Evolutionary conservation across 306 rosid genomes (phyloP), one percentile per base, ranked within the genome.

Genomic region (Vachellia pachyceras): DNA sequence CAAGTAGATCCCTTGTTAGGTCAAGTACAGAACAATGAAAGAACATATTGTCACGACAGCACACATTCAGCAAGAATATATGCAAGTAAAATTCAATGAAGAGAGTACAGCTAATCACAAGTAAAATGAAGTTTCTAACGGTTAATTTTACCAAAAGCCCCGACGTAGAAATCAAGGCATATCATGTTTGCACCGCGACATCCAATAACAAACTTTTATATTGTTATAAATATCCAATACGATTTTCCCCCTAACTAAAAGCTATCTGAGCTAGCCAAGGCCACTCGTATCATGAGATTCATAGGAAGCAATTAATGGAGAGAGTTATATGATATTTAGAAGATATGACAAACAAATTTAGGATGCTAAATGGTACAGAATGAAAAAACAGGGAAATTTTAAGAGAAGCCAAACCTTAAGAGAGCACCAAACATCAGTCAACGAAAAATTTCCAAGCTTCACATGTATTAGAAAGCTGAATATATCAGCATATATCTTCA

Each of bases 401-500:
- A n/a, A 76, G 42, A 80, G 81, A 74, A 80, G 86, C 18, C 89
- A 52, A 81, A 95, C 99, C 97, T 95, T 95, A 86, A 95, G 82
- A 50, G 89, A 88, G 91, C 92, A 39, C 99, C 99, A 95, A 63
- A 90, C 89, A 77, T 93, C 83, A 69, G 94, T 90, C 90, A 95
- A 87, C 17, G 98, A 89, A 73, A 89, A 90, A 64, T 87, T 79
- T 39, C 96, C 93, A 84, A 95, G 94, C 92, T 93, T 95, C 92
- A 91, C 93, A 90, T 93, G 94, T 82, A 95, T 88, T 86, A 93
- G 86, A 88, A 95, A 95, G 90, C 91, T 93, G 89, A 95, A 95
- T 83, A 95, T 93, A 58, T 93, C 96, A 60, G 99, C 87, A 84
- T 95, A 93, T 82, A 90, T 85, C 85, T 88, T 88, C 80, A 93